These are phyloP conservation scores for Fraxinus ornus DNA, from an alignment of 305 asterid species.

Conservation along the genomic window DNA sequence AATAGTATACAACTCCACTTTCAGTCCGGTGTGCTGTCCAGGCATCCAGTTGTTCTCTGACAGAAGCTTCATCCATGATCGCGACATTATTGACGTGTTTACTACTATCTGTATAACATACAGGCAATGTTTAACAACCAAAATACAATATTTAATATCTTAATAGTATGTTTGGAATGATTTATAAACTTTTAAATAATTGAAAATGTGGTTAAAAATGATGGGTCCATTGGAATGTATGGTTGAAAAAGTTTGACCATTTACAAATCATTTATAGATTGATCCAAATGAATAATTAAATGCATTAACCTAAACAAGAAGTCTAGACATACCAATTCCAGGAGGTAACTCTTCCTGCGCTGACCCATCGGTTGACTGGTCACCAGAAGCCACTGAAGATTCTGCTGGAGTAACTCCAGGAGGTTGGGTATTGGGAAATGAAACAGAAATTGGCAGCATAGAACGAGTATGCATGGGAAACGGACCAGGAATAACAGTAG, in stretches of 20 bases:
- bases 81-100: slow-evolving; percentile 41
- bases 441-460: slow-evolving; percentile 45
- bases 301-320: slow-evolving; percentile 20
- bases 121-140: slow-evolving; percentile 20
- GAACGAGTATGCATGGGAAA: slow-evolving; percentile 53
- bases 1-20: slow-evolving; percentile 78
- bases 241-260: background rate
- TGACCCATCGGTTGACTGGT: slow-evolving; percentile 39
- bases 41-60: slow-evolving; percentile 53
- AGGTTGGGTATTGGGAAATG: slow-evolving; percentile 67
- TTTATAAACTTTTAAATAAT: background rate
- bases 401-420: slow-evolving; percentile 69
- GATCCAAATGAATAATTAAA: slow-evolving; percentile 3
- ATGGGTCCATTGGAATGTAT: background rate
- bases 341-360: slow-evolving; percentile 64
- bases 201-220: background rate
- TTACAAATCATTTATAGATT: background rate
- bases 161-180: background rate
- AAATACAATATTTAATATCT: slow-evolving; percentile 2
- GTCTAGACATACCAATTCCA: slow-evolving; percentile 56
- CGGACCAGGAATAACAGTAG: slow-evolving; percentile 53
- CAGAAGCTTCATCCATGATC: slow-evolving; percentile 43
- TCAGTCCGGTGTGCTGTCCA: slow-evolving; percentile 97
- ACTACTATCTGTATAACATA: slow-evolving; percentile 41
- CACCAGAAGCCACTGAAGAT: slow-evolving; percentile 44